Conservation (phyloP, 164 flowering plant genomes). For the Vitis rotundifolia region DNA sequence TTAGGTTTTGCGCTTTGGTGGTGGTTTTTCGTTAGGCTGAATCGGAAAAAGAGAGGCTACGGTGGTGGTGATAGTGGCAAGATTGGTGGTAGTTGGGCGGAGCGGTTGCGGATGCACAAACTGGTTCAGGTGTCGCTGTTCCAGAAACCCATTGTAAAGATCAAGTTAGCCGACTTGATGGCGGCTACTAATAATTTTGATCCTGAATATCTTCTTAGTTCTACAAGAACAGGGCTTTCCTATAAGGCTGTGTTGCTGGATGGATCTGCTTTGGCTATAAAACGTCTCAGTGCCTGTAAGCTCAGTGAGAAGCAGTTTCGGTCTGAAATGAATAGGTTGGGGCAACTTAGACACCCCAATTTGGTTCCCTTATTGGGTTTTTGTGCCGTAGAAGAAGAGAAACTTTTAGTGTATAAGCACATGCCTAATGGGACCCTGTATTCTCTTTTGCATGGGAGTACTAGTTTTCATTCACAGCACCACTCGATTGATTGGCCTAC, state of each 20-base stretch:
- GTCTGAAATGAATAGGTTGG: constrained; percentile 60
- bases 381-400: constrained; percentile 64
- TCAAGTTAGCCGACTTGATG: constrained; percentile 57
- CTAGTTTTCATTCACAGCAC: background rate
- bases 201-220: constrained; percentile 30
- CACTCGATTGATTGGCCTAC: constrained; percentile 53
- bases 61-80: constrained; percentile 21
- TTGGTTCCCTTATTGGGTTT: constrained; percentile 71
- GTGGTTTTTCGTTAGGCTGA: constrained; percentile 40
- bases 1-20: constrained; percentile 57
- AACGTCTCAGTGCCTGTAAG: constrained; percentile 45
- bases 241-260: constrained; percentile 63
- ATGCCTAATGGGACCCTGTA: constrained; percentile 63
- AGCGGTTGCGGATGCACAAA: constrained; percentile 39
- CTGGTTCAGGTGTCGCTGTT: constrained; percentile 59
- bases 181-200: constrained; percentile 58
- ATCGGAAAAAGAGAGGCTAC: constrained; percentile 20
- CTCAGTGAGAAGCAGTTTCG: constrained; percentile 65
- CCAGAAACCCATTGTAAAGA: constrained; percentile 70
- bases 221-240: constrained; percentile 52
- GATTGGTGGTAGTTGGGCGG: constrained; percentile 42
- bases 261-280: constrained; percentile 66
- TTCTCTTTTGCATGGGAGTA: constrained; percentile 36
- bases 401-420: constrained; percentile 69
- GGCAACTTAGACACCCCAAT: constrained; percentile 74